phyloP scores from a whole-genome alignment of 2,329 filamentous ascomycete species.

The Penicillium occitanis region DNA sequence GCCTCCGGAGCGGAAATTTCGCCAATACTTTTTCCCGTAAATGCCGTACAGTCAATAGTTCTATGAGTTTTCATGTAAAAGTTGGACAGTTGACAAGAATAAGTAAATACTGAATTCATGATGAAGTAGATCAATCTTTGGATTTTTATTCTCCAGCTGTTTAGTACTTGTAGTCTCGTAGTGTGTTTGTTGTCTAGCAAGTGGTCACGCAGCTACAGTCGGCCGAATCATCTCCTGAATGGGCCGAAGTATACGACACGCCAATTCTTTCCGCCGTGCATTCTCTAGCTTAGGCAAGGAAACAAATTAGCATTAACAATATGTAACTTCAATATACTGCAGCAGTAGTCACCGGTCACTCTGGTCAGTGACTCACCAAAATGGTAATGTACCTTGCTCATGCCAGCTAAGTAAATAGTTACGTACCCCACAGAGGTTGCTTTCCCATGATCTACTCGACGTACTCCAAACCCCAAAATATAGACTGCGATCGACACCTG shows the following conservation, averaged over 20 bases:
- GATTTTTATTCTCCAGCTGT: no score
- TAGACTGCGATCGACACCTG: neutral
- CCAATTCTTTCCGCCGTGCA: conserved; percentile 8
- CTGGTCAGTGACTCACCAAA: neutral
- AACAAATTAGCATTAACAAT: neutral
- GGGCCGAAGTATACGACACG: conserved; percentile 3
- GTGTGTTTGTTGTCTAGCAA: neutral
- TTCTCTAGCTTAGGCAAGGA: conserved; percentile 2
- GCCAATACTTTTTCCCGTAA: conserved; percentile 10
- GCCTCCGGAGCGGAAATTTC: conserved; percentile 20
- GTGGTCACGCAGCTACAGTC: neutral
- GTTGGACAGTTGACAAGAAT: neutral
- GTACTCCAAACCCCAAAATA: neutral
- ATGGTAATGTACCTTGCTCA: neutral
- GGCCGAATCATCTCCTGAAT: conserved; percentile 3
- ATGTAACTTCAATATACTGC: neutral
- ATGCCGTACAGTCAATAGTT: neutral
- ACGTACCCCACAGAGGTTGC: neutral
- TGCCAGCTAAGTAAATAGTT: neutral
- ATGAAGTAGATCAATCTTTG: neutral
- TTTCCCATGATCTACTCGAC: neutral
- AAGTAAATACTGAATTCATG: neutral
- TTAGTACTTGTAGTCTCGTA: neutral
- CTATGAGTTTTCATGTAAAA: neutral
- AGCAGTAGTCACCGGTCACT: neutral